Evolutionary conservation across 2,329 filamentous ascomycete species (phyloP), one percentile per base, ranked within the genome.

Genomic region (Alternaria sp.): DNA sequence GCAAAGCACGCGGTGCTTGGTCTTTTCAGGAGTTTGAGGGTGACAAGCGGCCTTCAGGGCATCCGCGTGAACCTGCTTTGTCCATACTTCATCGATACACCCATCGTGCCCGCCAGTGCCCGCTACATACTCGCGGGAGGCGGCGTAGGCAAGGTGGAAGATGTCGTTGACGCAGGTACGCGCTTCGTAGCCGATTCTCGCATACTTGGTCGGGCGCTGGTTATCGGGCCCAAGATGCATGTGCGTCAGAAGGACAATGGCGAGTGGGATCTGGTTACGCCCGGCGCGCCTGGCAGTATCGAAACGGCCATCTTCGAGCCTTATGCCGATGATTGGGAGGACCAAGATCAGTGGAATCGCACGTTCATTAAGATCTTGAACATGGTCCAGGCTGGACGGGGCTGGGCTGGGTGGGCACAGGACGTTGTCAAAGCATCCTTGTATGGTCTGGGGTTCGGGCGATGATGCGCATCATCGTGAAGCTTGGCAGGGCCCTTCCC

Each of bases 1-100:
- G 84, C 87, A 47, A 92, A 92, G 75, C 90, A 92, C 78, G 89
- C 84, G 20, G 85, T 92, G 0, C 82, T 90, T 11, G 90, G 89
- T 0, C 79, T 91, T 33, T 91, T 89, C 76, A 84, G 89, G 46
- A 82, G 84, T 6, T 79, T 92, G 49, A 83, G 89, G 15, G 75
- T 81, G 5, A 85, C 80, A 7, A 81, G 84, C 3, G 82, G 83
- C 58, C 67, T 78, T 8, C 78, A 83, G 45, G 86, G 87, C 23
- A 79, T 92, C 45, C 84, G 90, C 47, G 81, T 90, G 63, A 92
- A 92, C 73, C 82, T 91, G 71, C 75, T 92, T n/a, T 86, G 85
- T 61, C 90, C 90, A 0, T 92, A 91, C 78, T 92, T 90, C 75
- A 84, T 86, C 70, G 86, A 88, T 69, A 89, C 87, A 14, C 86